Base-by-base conservation (phyloP, 371 early-diverging fungal genomes). In the Apophysomyces sp. region DNA sequence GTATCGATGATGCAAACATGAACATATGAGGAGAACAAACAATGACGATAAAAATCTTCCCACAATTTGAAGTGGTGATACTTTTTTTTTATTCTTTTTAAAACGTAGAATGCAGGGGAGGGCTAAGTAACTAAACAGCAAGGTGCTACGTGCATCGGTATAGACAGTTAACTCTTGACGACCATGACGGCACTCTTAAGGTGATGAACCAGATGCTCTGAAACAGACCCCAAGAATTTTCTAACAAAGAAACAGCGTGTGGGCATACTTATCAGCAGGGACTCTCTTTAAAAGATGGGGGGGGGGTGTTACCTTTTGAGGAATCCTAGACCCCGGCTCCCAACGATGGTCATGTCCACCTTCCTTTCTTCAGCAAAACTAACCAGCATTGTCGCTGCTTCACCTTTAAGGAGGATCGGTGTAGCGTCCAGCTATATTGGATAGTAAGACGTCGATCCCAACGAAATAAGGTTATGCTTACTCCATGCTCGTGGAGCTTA, bases 221-320 rank as follows among this genome's bases (percentile, higher is more conserved):
- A 74, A 16, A 74, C 72, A 37, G 72, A 74, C 16, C 72, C 69
- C 40, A 72, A 44, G 16, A 74, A 30, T 57, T 62, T 59, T 57
- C 73, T 69, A 54, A 40, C 8, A 28, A 34, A 4, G 26, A 26
- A 39, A 44, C 29, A 26, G 55, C 51, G 28, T 53, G 26, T 27
- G 34, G 54, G 41, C 13, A 24, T 24, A 44, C 39, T 40, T 57
- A 57, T 16, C 12, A 34, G 27, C 16, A 57, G 44, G 27, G 16
- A 32, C 27, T 53, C 15, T 54, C 12, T 52, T 29, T 27, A 26
- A 41, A 18, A 12, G 27, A 55, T 24, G 24, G 18, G 13, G 24
- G 24, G 18, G 13, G 24, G 30, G 15, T 18, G 18, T 65, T 65
- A 71, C 74, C 71, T 67, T 58, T 70, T 73, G 13, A 73, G 44